Evolutionary conservation across 495 filamentous ascomycete species (phyloP), one percentile per base, ranked within the genome.

Genomic region (Penicillium steckii): DNA sequence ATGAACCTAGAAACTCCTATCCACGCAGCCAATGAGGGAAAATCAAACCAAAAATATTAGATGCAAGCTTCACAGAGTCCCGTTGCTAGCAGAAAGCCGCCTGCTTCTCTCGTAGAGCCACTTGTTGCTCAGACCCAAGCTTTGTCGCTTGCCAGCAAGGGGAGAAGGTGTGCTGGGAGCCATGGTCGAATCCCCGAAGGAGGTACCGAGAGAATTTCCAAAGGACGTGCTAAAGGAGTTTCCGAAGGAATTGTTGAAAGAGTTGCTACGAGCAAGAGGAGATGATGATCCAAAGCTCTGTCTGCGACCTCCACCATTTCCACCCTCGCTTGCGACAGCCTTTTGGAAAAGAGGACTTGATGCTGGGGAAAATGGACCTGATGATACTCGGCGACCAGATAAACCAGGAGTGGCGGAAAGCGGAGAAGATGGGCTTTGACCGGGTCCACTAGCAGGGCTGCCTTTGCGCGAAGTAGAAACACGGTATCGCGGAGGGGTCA

Each of bases 401-500:
- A 77, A 69, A 41, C 74, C 76, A 35, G 64, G 58, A 32, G 62
- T 71, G 10, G 69, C 65, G 15, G 79, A 77, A 15, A 80, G 56
- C 21, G 82, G 78, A 1, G 83, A 81, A 22, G 38, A 41, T 8
- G 19, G 38, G 23, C 38, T 41, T 0, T 23, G 38, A 56, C 78
- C 68, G 56, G 71, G 79, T 27, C 77, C 76, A 56, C 74, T 80
- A 18, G 75, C 72, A n/a, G 76, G 72, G 46, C 76, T 76, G 32
- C 56, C 71, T 63, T 68, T 68, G 63, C 77, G 78, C n/a, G 81
- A 84, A 5, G 88, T 82, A 12, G 88, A 91, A 47, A 90, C 78
- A 7, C 85, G 79, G 73, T 96, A 97, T 47, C 89, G 83, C 3
- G 94, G 94, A 2, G 94, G 94, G 1, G 93, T 97, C 60, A 86